These are phyloP conservation scores for Pestalotiopsis sp. DNA, from an alignment of 2,329 filamentous ascomycete genomes.

Conservation along the genomic window DNA sequence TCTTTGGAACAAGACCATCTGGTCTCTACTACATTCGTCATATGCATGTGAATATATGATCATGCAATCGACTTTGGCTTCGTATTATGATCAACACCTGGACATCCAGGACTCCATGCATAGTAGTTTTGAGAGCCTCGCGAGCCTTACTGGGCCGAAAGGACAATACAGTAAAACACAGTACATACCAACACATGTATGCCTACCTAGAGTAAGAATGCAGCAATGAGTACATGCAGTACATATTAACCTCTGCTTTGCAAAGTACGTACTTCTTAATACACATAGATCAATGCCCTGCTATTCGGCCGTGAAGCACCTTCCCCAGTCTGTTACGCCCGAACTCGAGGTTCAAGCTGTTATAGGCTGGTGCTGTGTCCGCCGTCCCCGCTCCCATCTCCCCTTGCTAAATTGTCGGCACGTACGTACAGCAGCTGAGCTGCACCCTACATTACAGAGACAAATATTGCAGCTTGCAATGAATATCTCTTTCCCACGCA, in stretches of 20 bases:
- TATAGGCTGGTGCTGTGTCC: slow-evolving; percentile 1
- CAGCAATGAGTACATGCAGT: not conserved
- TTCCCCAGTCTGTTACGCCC: slow-evolving; percentile 13
- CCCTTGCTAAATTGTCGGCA: not conserved
- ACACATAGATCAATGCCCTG: not conserved
- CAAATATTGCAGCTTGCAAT: not conserved
- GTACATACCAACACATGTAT: not conserved
- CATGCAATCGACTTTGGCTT: not conserved
- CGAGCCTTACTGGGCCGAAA: not conserved
- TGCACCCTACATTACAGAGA: not conserved
- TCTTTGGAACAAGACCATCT: not conserved
- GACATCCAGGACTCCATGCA: not conserved
- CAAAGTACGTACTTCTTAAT: no score
- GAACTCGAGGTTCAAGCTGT: not conserved
- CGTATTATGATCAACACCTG: not conserved
- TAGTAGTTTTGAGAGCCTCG: no score
- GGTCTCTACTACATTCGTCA: not conserved
- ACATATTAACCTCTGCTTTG: not conserved
- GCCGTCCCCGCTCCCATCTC: not conserved
- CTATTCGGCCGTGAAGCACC: slow-evolving; percentile 6
- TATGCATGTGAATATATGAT: not conserved
- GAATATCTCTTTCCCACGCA: not conserved
- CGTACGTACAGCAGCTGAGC: not conserved
- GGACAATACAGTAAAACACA: not conserved
- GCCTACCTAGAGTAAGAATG: not conserved